Conservation (phyloP, 164 flowering plant species). For the Chloranthus sessilifolius region DNA sequence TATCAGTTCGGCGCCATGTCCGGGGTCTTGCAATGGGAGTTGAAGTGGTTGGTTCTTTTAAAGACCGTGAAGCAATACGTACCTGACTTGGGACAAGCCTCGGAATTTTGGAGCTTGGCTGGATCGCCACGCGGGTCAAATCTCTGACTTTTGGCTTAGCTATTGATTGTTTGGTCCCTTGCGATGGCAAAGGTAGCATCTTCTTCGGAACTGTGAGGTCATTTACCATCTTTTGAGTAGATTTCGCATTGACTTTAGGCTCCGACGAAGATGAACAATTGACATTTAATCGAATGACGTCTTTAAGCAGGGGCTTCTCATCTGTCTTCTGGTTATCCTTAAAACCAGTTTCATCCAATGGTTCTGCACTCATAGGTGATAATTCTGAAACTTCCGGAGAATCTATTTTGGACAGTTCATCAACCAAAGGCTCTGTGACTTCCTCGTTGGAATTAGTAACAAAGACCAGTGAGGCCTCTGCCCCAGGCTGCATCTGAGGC, state of each 20-base stretch:
- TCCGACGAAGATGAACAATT: slow-evolving; percentile 6
- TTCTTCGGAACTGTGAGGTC: slow-evolving; percentile 12
- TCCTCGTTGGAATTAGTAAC: slow-evolving; percentile 18
- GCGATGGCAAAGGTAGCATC: slow-evolving; percentile 10
- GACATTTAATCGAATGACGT: slow-evolving; percentile 7
- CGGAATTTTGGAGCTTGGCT: slow-evolving; percentile 23
- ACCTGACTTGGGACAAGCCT: slow-evolving; percentile 26
- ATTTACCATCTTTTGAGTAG: slow-evolving; percentile 11
- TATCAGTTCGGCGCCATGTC: slow-evolving; percentile 67
- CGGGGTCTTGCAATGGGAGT: slow-evolving; percentile 34
- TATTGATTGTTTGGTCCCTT: slow-evolving; percentile 14
- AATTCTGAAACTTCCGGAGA: slow-evolving; percentile 22
- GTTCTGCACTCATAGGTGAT: slow-evolving; percentile 2
- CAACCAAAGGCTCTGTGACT: slow-evolving; percentile 18
- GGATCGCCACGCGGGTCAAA: slow-evolving; percentile 19
- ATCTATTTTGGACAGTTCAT: slow-evolving; percentile 15
- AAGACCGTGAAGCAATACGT: slow-evolving; percentile 15
- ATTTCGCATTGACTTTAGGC: slow-evolving; percentile 5
- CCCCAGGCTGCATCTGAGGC: slow-evolving; percentile 6
- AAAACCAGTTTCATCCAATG: slow-evolving; percentile 12
- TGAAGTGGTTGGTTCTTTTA: slow-evolving; percentile 32
- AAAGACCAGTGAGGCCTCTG: slow-evolving; percentile 15
- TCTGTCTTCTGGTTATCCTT: slow-evolving; percentile 10
- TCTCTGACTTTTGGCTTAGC: slow-evolving; percentile 21
- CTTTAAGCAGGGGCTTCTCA: slow-evolving; percentile 16